These are phyloP conservation scores for Ascobolus immersus DNA, from an alignment of 495 filamentous ascomycete species.

Conservation along the genomic window DNA sequence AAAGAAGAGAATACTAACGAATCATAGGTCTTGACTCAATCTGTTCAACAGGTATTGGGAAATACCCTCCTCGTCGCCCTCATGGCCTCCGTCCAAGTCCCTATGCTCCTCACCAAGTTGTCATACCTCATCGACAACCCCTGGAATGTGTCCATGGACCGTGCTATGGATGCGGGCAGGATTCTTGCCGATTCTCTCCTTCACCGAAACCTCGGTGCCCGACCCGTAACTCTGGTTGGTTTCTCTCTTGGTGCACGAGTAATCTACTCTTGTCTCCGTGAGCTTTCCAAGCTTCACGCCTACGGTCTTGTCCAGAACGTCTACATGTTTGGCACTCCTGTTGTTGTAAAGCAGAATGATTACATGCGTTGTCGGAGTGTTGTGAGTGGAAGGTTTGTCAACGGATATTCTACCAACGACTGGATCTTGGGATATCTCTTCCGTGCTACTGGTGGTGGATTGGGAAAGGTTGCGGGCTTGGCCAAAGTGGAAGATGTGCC, in stretches of 20 bases:
- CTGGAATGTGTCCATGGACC: conserved; percentile 80
- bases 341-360: conserved; percentile 81
- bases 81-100: conserved; percentile 85
- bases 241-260: conserved; percentile 83
- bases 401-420: conserved; percentile 80
- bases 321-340: conserved; percentile 74
- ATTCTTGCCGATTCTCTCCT: conserved; percentile 88
- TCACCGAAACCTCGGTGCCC: conserved; percentile 68
- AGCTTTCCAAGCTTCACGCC: conserved; percentile 70
- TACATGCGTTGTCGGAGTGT: conserved; percentile 57
- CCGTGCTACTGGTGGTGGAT: conserved; percentile 75
- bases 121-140: conserved; percentile 96
- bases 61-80: conserved; percentile 65
- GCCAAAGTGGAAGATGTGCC: conserved; percentile 50
- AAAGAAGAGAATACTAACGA: too few relatives aligned
- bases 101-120: conserved; percentile 78
- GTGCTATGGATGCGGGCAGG: conserved; percentile 67
- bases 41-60: conserved; percentile 82
- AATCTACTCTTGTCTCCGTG: conserved; percentile 75
- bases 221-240: conserved; percentile 84
- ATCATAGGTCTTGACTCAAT: conserved; percentile 80
- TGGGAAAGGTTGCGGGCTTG: conserved; percentile 75
- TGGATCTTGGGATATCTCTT: conserved; percentile 98
- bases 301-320: conserved; percentile 83
- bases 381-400: conserved; percentile 75